Conservation (phyloP, 2,329 filamentous ascomycete genomes). For the Chaetothyriales sp. region DNA sequence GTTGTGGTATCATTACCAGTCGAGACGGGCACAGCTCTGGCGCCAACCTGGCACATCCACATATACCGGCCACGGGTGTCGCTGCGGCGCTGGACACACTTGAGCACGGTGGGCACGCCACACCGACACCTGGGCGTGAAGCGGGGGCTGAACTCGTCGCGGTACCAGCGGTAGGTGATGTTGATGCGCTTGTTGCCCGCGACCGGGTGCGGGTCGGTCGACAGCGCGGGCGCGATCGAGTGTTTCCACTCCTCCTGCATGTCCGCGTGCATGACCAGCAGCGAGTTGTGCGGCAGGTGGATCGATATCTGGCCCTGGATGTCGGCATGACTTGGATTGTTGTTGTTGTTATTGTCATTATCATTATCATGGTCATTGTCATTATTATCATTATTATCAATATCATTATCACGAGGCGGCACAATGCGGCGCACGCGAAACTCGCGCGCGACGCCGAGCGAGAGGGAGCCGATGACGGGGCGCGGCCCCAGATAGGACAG, state of each 20-base stretch:
- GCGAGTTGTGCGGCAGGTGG: conserved; percentile 83
- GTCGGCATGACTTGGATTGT: conserved; percentile 32
- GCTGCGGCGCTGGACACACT: conserved; percentile 65
- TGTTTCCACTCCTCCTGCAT: conserved; percentile 99
- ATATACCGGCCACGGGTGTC: conserved; percentile 70
- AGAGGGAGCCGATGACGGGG: conserved; percentile 76
- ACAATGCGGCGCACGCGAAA: conserved; percentile 73
- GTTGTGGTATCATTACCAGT: neutral
- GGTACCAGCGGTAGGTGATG: conserved; percentile 83
- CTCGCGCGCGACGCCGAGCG: conserved; percentile 79
- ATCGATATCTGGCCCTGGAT: conserved; percentile 77
- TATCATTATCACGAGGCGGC: conserved; percentile 27
- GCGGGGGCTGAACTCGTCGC: conserved; percentile 57
- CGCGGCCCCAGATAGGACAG: conserved; percentile 84
- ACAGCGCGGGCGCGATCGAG: conserved; percentile 55
- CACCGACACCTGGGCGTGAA: conserved; percentile 68
- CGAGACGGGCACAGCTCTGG: conserved; percentile 27
- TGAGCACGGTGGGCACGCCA: conserved; percentile 49
- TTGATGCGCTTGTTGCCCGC: conserved; percentile 73
- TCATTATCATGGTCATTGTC: conserved; percentile 12
- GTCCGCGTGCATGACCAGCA: conserved; percentile 90
- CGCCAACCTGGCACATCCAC: conserved; percentile 80
- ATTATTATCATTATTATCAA: conserved; percentile 2
- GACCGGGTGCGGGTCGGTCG: conserved; percentile 72
- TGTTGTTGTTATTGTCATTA: neutral